Evolutionary conservation across 1,284 basidiomycete genomes (phyloP), one percentile per base, ranked within the genome.

Genomic region (Prillingera fragicola): DNA sequence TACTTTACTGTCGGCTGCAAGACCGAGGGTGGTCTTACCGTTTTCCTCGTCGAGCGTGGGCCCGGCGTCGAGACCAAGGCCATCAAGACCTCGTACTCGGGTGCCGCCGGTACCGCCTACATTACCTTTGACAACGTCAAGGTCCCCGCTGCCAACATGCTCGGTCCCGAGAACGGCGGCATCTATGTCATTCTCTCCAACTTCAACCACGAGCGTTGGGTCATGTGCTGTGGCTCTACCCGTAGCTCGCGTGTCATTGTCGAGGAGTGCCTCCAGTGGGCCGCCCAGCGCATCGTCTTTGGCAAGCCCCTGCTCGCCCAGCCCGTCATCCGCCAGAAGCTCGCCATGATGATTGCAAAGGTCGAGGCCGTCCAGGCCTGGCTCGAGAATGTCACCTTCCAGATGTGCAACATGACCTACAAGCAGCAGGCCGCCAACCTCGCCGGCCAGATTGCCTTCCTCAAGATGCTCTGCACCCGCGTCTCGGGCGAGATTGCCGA

Each of bases 371-470:
- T 80, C 42, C 90, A 95, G 65, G 81, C 79, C 34, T 95, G 89
- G 88, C 74, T 95, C 22, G 91, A 96, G 54, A 85, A 81, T 63
- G 75, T 94, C 53, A 94, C 89, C 0, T 83, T 83, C 69, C 90
- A 95, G 72, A 94, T 94, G 89, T 82, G 79, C 67, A 83, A 91
- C 59, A 90, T 90, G 68, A 43, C 19, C 22, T 48, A 70, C 61
- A 78, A 78, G 46, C 80, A 94, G 65, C 89, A 90, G 72, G 67
- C 74, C 32, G 51, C 62, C 35, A 59, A 71, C 52, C 65, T 73
- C 24, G 71, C 71, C n/a, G 71, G 52, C 18, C 71, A 72, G 59
- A 71, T 72, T 45, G 68, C 65, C 7, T 70, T 72, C 66, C 62
- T 73, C 55, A 73, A 85, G 49, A 85, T 85, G 82, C 81, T 84